Conservation (phyloP, 768 basidiomycete species). For the Suillus lakei region DNA sequence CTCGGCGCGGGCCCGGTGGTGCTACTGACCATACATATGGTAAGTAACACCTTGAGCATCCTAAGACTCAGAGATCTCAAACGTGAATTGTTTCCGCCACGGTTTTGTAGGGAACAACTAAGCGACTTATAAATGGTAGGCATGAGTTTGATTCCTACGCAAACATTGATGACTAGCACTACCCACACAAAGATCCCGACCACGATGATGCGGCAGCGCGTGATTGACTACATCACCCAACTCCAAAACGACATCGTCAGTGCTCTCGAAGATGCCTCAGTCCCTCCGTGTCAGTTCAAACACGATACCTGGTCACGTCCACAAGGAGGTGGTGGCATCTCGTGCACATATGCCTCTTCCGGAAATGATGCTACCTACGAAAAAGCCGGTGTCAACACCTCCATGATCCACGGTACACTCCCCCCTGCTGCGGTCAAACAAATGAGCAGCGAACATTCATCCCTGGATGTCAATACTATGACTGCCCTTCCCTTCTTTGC, state of each 20-base stretch:
- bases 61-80: background rate
- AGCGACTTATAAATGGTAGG: background rate
- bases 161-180: background rate
- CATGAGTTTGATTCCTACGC: background rate
- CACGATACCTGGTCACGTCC: constrained; percentile 21
- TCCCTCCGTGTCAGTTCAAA: constrained; percentile 16
- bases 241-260: constrained; percentile 27
- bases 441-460: constrained; percentile 24
- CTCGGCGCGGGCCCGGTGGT: background rate
- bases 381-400: constrained; percentile 26
- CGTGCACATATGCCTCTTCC: constrained; percentile 20
- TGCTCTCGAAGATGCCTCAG: constrained; percentile 22
- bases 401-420: constrained; percentile 22
- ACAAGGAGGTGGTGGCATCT: constrained; percentile 23
- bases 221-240: constrained; percentile 11
- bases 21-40: background rate
- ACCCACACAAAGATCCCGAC: background rate
- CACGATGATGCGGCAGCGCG: background rate
- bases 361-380: constrained; percentile 20
- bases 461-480: constrained; percentile 17
- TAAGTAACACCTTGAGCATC: background rate
- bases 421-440: constrained; percentile 25
- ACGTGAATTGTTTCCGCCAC: background rate
- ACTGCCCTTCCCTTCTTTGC: constrained; percentile 21
- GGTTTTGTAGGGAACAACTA: background rate